Conservation (phyloP, 2,329 filamentous ascomycete genomes). For the Dothideomycetes sp. region DNA sequence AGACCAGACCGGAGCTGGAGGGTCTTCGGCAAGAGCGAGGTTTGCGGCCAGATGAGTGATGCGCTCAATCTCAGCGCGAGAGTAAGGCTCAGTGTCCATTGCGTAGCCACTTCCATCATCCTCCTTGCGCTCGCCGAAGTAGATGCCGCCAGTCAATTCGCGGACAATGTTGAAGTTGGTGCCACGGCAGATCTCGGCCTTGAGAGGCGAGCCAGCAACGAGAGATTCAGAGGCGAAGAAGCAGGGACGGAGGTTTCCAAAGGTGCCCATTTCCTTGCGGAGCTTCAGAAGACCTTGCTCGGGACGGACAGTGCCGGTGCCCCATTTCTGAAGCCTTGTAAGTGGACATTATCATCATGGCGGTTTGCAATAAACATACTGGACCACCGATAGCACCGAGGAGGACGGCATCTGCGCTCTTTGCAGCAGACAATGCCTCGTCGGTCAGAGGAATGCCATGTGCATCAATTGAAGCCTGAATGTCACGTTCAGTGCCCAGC, state of each 20-base stretch:
- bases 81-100: slow-evolving; percentile 80
- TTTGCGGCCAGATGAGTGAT: slow-evolving; percentile 72
- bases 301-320: slow-evolving; percentile 74
- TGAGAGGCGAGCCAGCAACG: slow-evolving; percentile 75
- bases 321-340: slow-evolving; percentile 66
- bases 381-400: slow-evolving; percentile 94
- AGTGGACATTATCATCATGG: no score
- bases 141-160: slow-evolving; percentile 85
- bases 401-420: slow-evolving; percentile 77
- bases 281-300: slow-evolving; percentile 86
- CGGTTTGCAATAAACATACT: no score
- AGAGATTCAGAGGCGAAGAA: slow-evolving; percentile 86
- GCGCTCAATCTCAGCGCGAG: slow-evolving; percentile 73
- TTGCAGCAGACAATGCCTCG: slow-evolving; percentile 70
- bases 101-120: slow-evolving; percentile 64
- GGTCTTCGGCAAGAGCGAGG: slow-evolving; percentile 66
- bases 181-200: slow-evolving; percentile 71
- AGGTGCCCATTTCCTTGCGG: slow-evolving; percentile 86
- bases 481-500: slow-evolving; percentile 1
- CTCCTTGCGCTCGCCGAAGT: slow-evolving; percentile 85
- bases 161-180: slow-evolving; percentile 89
- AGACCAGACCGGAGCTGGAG: slow-evolving; percentile 69
- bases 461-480: slow-evolving; percentile 76
- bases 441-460: slow-evolving; percentile 70
- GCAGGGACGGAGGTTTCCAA: slow-evolving; percentile 91